phyloP scores from a whole-genome alignment of 2,329 filamentous ascomycete species.

The Colletotrichum musicola region DNA sequence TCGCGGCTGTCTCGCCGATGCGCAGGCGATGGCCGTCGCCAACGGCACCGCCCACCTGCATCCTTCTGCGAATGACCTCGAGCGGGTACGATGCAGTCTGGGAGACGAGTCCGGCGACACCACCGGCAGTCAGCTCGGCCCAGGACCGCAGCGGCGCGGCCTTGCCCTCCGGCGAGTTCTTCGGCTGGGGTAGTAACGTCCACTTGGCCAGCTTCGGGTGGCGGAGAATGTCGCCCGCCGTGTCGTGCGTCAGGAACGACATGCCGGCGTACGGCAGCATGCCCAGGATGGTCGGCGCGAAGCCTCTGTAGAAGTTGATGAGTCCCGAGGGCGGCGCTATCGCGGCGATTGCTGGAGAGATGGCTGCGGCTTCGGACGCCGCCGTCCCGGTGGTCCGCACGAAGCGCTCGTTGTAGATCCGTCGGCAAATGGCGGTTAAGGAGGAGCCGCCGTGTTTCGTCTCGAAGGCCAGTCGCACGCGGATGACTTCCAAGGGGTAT shows the following conservation, averaged over 20 bases:
- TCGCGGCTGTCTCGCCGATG: constrained; percentile 81
- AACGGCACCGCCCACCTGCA: constrained; percentile 96
- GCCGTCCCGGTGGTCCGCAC: constrained; percentile 52
- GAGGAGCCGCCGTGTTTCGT: constrained; percentile 82
- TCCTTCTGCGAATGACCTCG: constrained; percentile 89
- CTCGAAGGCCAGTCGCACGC: constrained; percentile 94
- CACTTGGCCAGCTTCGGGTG: constrained; percentile 74
- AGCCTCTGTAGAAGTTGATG: constrained; percentile 94
- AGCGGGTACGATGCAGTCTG: constrained; percentile 95
- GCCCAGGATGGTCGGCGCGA: constrained; percentile 88
- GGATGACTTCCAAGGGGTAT: constrained; percentile 92
- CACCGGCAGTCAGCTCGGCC: constrained; percentile 88
- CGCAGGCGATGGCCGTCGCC: constrained; percentile 86
- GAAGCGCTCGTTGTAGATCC: constrained; percentile 86
- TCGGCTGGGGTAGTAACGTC: constrained; percentile 78
- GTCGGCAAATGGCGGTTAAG: constrained; percentile 80
- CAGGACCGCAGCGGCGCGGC: constrained; percentile 82
- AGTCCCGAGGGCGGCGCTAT: constrained; percentile 76
- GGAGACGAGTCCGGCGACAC: constrained; percentile 86
- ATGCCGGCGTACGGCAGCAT: constrained; percentile 98
- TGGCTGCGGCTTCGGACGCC: constrained; percentile 57
- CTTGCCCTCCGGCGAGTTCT: constrained; percentile 68
- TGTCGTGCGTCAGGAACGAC: constrained; percentile 96
- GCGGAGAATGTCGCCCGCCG: constrained; percentile 85
- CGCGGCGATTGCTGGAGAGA: constrained; percentile 55